These are phyloP conservation scores for Chamaecrista fasciculata DNA, from an alignment of 306 rosid species.

Conservation along the genomic window DNA sequence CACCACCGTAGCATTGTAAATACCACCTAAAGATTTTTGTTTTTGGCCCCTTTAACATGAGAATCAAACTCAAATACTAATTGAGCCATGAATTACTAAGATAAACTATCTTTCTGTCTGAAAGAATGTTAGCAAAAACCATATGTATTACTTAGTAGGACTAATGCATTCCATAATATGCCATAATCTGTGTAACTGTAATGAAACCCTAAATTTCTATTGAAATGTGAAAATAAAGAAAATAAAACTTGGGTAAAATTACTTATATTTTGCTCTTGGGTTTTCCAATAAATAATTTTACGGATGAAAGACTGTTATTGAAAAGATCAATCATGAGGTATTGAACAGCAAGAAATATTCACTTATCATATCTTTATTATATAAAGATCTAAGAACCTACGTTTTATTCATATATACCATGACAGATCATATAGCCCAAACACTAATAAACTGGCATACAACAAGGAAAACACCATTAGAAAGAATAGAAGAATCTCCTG, in stretches of 20 bases:
- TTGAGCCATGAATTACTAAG: not conserved
- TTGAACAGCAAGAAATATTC: not conserved
- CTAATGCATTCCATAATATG: not conserved
- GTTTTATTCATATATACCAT: not conserved
- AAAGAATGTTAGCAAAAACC: not conserved
- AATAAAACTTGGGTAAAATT: too few species aligned
- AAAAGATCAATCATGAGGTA: not conserved
- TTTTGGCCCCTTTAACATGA: not conserved
- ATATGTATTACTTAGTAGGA: not conserved
- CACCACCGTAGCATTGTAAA: constrained; percentile 5
- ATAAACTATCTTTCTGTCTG: not conserved
- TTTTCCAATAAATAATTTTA: not conserved
- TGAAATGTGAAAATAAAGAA: not conserved
- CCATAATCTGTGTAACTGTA: not conserved
- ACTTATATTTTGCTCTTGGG: not conserved
- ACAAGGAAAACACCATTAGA: constrained; percentile 14
- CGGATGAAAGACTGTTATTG: not conserved
- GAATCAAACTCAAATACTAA: not conserved
- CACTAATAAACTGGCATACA: constrained; percentile 5
- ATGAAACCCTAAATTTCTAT: not conserved
- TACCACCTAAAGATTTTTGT: not conserved
- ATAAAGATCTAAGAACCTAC: not conserved
- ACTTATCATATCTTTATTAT: not conserved
- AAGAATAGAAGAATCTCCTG: not conserved
- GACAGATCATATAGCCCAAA: not conserved